Conservation (phyloP, 1,139 yeast genomes). For the Groenewaldozyma auringiensis region DNA sequence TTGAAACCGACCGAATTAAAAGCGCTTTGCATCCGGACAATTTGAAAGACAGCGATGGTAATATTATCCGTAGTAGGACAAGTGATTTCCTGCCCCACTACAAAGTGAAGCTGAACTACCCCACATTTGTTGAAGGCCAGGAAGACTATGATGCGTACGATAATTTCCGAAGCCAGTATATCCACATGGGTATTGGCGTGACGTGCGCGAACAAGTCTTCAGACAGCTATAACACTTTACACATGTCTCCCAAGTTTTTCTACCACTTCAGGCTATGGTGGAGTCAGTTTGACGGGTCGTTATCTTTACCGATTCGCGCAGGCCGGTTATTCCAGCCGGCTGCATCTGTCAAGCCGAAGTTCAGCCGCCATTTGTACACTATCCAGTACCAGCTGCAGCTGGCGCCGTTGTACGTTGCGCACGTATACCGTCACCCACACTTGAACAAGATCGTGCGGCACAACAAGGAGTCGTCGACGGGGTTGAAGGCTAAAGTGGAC, state of each 20-base stretch:
- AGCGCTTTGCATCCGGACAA: constrained; percentile 8
- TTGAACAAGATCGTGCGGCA: constrained; percentile 37
- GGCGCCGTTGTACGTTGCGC: constrained; percentile 67
- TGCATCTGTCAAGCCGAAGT: constrained; percentile 43
- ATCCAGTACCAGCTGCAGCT: constrained; percentile 71
- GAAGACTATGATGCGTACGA: constrained; percentile 61
- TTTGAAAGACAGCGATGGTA: constrained; percentile 9
- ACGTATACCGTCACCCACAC: constrained; percentile 56
- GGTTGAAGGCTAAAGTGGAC: constrained; percentile 65
- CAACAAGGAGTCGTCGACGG: constrained; percentile 56
- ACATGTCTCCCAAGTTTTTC: constrained; percentile 64
- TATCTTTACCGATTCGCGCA: constrained; percentile 67
- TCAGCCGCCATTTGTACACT: constrained; percentile 72
- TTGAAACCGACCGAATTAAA: constrained; percentile 35
- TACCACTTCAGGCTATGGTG: constrained; percentile 78
- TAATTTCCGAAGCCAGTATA: constrained; percentile 70
- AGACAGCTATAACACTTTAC: constrained; percentile 58
- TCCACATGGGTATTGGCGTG: constrained; percentile 71
- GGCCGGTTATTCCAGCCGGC: constrained; percentile 57
- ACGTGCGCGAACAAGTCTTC: constrained; percentile 36
- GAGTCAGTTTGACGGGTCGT: constrained; percentile 59
- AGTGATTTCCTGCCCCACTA: constrained; percentile 61
- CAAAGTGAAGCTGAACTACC: constrained; percentile 55
- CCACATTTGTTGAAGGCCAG: constrained; percentile 44
- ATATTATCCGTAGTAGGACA: constrained; percentile 33